Conservation (phyloP, 163 green algal species). For the Trebouxia gelatinosa region DNA sequence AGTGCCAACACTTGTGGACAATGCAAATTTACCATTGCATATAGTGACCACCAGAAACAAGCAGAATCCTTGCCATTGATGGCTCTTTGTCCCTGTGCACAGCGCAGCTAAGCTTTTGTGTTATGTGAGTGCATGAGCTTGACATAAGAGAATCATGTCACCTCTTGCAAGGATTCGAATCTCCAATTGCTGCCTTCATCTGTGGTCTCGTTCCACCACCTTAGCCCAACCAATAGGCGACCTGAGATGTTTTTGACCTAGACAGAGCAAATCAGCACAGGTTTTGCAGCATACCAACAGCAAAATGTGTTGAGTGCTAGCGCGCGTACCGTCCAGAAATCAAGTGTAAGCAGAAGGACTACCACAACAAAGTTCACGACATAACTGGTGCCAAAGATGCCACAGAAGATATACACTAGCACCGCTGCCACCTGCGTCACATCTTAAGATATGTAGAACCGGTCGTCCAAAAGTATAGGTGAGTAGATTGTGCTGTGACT, state of each 20-base stretch:
- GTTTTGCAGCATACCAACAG: not conserved
- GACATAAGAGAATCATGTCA: too few relatives aligned
- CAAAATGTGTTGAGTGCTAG: not conserved
- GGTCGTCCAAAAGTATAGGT: not conserved
- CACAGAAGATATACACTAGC: constrained; percentile 42
- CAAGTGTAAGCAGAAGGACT: constrained; percentile 77
- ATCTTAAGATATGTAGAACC: not conserved
- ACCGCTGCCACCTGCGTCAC: constrained; percentile 47
- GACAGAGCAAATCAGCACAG: not conserved
- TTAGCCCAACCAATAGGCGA: constrained; percentile 82
- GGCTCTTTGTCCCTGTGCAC: constrained; percentile 61
- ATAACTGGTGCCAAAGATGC: constrained; percentile 70
- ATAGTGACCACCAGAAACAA: constrained; percentile 78
- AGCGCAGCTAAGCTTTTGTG: too few relatives aligned
- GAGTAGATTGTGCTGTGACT: too few relatives aligned
- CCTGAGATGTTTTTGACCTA: constrained; percentile 92
- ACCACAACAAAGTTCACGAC: constrained; percentile 86
- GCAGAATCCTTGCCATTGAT: constrained; percentile 73
- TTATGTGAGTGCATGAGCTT: too few relatives aligned
- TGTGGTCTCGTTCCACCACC: constrained; percentile 93
- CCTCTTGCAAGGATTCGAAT: constrained; percentile 82
- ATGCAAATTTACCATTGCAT: constrained; percentile 43
- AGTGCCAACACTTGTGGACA: not conserved
- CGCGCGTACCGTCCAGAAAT: constrained; percentile 89
- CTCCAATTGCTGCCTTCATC: constrained; percentile 83